Conservation (phyloP, 2,329 filamentous ascomycete genomes). For the Cercospora nicotianae region DNA sequence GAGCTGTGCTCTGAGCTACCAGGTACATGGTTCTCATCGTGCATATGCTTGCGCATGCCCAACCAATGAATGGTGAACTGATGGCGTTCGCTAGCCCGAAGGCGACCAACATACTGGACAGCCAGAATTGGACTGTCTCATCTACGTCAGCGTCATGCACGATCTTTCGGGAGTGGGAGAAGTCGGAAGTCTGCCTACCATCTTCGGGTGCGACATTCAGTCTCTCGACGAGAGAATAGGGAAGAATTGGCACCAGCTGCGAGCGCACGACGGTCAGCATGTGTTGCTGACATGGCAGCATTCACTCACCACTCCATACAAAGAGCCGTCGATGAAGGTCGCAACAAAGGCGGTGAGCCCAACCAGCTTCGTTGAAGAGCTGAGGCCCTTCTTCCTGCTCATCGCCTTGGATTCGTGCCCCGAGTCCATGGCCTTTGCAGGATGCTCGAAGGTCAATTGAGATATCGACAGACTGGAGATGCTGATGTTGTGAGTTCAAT, state of each 20-base stretch:
- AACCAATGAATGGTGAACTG: not conserved
- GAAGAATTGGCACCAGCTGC: not conserved
- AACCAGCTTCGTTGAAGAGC: not conserved
- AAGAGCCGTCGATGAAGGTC: not conserved
- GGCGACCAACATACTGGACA: not conserved
- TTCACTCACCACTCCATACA: not conserved
- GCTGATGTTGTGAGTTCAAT: too few relatives aligned
- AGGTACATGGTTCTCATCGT: not conserved
- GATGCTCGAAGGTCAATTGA: too few relatives aligned
- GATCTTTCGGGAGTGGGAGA: not conserved
- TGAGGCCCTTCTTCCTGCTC: not conserved
- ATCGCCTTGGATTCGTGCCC: not conserved
- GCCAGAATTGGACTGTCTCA: not conserved
- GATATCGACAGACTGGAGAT: too few relatives aligned
- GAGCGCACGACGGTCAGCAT: not conserved
- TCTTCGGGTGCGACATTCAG: not conserved
- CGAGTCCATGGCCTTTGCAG: not conserved
- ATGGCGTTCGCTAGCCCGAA: not conserved
- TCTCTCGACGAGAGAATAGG: not conserved
- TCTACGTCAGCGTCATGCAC: not conserved
- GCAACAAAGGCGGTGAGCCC: not conserved
- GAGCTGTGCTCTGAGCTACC: not conserved
- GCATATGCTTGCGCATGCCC: not conserved
- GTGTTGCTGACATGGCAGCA: not conserved
- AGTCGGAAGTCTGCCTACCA: not conserved